Conservation (phyloP, 352 stramenopile species). For the Peronospora destructor region DNA sequence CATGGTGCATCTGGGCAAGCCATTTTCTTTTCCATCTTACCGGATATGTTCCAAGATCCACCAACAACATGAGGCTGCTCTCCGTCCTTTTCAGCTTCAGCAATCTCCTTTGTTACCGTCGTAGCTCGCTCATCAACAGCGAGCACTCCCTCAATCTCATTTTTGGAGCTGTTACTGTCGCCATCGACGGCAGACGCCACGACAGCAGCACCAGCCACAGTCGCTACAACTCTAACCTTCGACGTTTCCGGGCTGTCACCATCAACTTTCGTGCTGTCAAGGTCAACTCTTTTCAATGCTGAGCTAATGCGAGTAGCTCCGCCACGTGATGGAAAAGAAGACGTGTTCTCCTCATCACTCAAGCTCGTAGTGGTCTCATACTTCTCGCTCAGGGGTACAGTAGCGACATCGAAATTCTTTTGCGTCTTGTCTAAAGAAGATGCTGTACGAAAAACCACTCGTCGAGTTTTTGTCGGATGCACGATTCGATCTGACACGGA, state of each 20-base stretch:
- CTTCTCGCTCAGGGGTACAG: slow-evolving; percentile 2
- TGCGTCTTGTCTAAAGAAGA: slow-evolving; percentile 1
- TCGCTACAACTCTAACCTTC: not conserved
- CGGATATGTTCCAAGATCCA: slow-evolving; percentile 20
- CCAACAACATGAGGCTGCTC: not conserved
- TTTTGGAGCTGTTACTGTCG: not conserved
- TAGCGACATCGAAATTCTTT: not conserved
- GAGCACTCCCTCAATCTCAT: not conserved
- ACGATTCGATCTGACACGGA: slow-evolving; percentile 8
- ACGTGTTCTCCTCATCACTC: slow-evolving; percentile 1
- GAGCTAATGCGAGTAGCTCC: too few species aligned
- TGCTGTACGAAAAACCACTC: slow-evolving; percentile 8
- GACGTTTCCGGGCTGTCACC: too few species aligned
- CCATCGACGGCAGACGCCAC: not conserved
- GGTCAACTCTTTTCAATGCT: too few species aligned
- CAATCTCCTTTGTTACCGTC: not conserved
- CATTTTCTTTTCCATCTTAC: slow-evolving; percentile 5
- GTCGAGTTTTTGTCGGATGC: slow-evolving; percentile 7
- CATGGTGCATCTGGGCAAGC: not conserved
- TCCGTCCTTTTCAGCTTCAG: not conserved
- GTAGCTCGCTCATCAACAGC: slow-evolving; percentile 3
- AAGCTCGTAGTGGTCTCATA: not conserved
- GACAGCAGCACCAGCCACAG: slow-evolving; percentile 3
- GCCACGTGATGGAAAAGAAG: not conserved
- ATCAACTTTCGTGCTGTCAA: too few species aligned